Percentiles rank a stretch among this genome's conserved stretches.
phyloP scores from a whole-genome alignment of 495 filamentous ascomycete species.

The Lasiosphaeria ovina region DNA sequence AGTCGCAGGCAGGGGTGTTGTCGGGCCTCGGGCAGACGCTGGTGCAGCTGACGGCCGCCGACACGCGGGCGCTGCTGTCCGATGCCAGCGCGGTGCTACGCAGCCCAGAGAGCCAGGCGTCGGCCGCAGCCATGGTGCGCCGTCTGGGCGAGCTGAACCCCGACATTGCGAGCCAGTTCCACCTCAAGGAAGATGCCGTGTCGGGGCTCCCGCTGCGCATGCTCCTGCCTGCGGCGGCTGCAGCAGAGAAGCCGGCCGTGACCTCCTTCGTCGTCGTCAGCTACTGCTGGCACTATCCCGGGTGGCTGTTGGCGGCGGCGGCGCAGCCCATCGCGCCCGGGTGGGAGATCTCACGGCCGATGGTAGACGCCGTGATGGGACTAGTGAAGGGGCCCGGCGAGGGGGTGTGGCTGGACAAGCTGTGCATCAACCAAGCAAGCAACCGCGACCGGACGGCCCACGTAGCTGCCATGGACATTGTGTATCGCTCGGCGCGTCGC shows the following conservation, averaged over 20 bases:
- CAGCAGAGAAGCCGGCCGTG: background rate
- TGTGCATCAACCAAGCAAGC: slow-evolving; percentile 36
- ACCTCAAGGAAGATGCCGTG: slow-evolving; percentile 16
- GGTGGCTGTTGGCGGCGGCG: slow-evolving; percentile 13
- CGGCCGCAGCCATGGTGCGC: slow-evolving; percentile 16
- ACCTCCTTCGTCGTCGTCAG: slow-evolving; percentile 23
- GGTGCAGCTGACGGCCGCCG: slow-evolving; percentile 6
- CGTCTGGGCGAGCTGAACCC: slow-evolving; percentile 21
- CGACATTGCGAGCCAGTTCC: slow-evolving; percentile 11
- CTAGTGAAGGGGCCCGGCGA: slow-evolving; percentile 7
- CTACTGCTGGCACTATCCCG: slow-evolving; percentile 29
- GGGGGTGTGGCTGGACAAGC: slow-evolving; percentile 32
- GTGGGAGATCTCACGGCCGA: slow-evolving; percentile 25
- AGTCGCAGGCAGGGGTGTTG: background rate
- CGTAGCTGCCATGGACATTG: slow-evolving; percentile 30
- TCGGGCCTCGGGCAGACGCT: slow-evolving; percentile 11
- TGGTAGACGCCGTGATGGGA: slow-evolving; percentile 24
- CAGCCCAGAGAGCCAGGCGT: background rate
- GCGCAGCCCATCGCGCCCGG: slow-evolving; percentile 13
- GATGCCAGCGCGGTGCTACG: background rate
- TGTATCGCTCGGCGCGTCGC: slow-evolving; percentile 25
- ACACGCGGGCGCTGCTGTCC: slow-evolving; percentile 13
- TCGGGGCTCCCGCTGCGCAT: slow-evolving; percentile 16
- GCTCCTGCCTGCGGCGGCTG: slow-evolving; percentile 1
- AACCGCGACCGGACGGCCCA: slow-evolving; percentile 24